Percentiles rank a stretch among this genome's conserved stretches.
These are phyloP conservation scores for Lentinula edodes DNA, from an alignment of 768 basidiomycete genomes.

Conservation along the genomic window DNA sequence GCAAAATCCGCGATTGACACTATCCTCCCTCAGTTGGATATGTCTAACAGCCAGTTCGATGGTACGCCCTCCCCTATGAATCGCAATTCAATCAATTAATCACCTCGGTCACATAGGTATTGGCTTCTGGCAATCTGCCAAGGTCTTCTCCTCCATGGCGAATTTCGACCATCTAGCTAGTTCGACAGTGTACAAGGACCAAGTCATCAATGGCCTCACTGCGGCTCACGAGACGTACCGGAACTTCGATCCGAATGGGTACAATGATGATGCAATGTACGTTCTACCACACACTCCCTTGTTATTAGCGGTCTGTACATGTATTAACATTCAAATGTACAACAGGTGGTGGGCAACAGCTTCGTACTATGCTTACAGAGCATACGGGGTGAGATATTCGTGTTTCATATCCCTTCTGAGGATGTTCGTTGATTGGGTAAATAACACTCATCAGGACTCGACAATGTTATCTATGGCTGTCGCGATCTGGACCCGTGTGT, in stretches of 20 bases:
- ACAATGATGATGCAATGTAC: constrained; percentile 44
- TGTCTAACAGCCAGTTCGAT: constrained; percentile 35
- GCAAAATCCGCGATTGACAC: constrained; percentile 36
- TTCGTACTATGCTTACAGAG: constrained; percentile 43
- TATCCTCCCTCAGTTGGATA: constrained; percentile 31
- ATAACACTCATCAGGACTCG: constrained; percentile 19
- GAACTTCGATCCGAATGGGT: constrained; percentile 43
- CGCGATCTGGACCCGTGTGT: constrained; percentile 43
- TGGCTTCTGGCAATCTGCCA: constrained; percentile 49
- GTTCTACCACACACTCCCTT: constrained; percentile 7
- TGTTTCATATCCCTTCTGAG: background rate
- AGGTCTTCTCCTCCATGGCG: constrained; percentile 45
- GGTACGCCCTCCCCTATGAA: constrained; percentile 16
- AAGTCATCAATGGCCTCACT: constrained; percentile 35
- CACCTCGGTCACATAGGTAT: constrained; percentile 26
- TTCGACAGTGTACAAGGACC: constrained; percentile 29
- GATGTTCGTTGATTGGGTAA: background rate
- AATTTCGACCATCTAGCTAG: constrained; percentile 37
- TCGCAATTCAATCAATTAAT: no score
- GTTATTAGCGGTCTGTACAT: no score
- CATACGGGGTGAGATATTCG: constrained; percentile 27
- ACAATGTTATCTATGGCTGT: constrained; percentile 38
- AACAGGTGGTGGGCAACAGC: constrained; percentile 50
- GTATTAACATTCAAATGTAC: background rate
- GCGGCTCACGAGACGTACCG: constrained; percentile 30